Evolutionary conservation across 352 stramenopile species (phyloP), one percentile per base, ranked within the genome.

Genomic region (Phytophthora ramorum): DNA sequence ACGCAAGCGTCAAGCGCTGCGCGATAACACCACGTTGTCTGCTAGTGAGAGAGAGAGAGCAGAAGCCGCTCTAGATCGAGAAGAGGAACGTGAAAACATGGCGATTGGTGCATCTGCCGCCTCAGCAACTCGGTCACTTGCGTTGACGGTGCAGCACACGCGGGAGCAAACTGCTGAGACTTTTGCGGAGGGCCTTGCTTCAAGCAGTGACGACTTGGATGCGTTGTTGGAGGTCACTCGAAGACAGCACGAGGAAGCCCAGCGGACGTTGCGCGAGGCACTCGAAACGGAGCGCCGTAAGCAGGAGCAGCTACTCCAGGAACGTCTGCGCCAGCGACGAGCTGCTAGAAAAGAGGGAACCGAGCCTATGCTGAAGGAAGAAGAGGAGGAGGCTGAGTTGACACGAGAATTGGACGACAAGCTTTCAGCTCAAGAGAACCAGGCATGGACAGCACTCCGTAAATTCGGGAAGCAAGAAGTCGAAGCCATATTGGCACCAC

Each of bases 231-330:
- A 52, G 14, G 41, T 48, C 0, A 80, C 47, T 12, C 58, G 65
- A 45, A 61, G 49, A 2, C 41, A 58, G 6, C 60, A 81, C 17
- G 54, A 50, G 7, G 44, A 71, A 20, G 67, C 64, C 3, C 56
- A 73, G 7, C 22, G 30, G 0, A 61, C 52, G 5, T 30, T 85
- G 17, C 44, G 54, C 0, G 50, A 73, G 0, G 12, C 58, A 2
- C 51, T 79, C 4, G 60, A 73, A 28, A 44, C 64, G 10, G 73
- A 85, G 19, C 68, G 76, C 4, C 60, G 60, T 2, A 69, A 67
- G 4, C 71, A 82, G 34, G 62, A 80, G 26, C 58, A 69, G 12
- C 28, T 62, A n/a, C 61, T 85, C 0, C 46, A 56, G 10, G 54
- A 81, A 4, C 54, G 76, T 5, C 66, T 79, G 14, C 46, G 45